phyloP scores from a whole-genome alignment of 1,284 basidiomycete genomes.

The Cutaneotrichosporon sp. region DNA sequence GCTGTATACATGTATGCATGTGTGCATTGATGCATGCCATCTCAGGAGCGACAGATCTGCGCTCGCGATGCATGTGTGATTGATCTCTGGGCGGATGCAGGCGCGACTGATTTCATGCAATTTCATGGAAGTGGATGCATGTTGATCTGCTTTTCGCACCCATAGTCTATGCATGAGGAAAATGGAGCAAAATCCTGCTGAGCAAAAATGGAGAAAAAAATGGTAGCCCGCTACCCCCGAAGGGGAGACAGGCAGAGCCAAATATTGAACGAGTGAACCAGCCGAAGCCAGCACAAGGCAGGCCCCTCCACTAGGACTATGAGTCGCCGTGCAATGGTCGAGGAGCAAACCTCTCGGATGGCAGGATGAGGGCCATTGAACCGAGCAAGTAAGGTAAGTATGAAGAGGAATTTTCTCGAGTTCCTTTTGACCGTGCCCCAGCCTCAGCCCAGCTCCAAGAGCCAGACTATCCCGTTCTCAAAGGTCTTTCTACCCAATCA shows the following conservation, averaged over 20 bases:
- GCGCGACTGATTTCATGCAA: no score
- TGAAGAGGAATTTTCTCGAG: neutral
- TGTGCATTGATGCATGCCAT: no score
- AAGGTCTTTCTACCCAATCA: no score
- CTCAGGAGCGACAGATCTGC: no score
- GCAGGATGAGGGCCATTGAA: slow-evolving; percentile 11
- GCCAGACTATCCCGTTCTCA: no score
- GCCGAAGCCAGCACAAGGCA: slow-evolving; percentile 17
- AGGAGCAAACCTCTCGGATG: slow-evolving; percentile 7
- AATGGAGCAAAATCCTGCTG: neutral
- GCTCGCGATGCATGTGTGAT: no score
- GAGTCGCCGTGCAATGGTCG: slow-evolving; percentile 18
- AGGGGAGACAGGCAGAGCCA: slow-evolving; percentile 15
- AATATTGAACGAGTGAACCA: slow-evolving; percentile 19
- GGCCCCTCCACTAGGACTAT: slow-evolving; percentile 13
- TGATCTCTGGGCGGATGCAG: no score
- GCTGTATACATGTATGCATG: no score
- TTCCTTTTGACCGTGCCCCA: neutral
- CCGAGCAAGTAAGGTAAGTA: slow-evolving; percentile 14
- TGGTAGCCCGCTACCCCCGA: slow-evolving; percentile 13
- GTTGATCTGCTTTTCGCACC: no score
- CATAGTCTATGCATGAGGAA: no score
- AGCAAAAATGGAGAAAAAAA: neutral
- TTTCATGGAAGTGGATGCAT: no score
- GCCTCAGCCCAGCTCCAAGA: neutral